These are phyloP conservation scores for Plasmopara viticola DNA, from an alignment of 352 stramenopile species.

Conservation along the genomic window DNA sequence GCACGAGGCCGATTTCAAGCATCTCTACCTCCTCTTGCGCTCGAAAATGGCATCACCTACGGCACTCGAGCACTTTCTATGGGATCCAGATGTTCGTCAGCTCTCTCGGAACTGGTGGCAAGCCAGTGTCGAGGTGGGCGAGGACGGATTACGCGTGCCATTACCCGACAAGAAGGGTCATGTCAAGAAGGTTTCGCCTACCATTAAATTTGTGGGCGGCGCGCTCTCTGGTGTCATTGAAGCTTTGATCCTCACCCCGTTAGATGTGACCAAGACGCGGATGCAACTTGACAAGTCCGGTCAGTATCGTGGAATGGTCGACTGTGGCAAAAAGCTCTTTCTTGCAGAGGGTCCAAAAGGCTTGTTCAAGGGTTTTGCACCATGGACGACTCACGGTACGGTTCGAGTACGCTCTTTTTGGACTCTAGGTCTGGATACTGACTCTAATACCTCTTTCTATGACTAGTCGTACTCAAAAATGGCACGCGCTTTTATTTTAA, in stretches of 20 bases:
- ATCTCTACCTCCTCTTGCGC: conserved; percentile 73
- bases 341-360: conserved; percentile 65
- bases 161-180: conserved; percentile 41
- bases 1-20: conserved; percentile 76
- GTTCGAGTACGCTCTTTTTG: background rate
- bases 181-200: conserved; percentile 60
- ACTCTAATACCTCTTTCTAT: background rate
- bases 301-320: conserved; percentile 83
- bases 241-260: conserved; percentile 74
- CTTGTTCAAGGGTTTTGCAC: conserved; percentile 85
- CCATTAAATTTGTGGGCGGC: conserved; percentile 75
- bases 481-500: conserved; percentile 88
- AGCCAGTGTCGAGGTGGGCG: conserved; percentile 73
- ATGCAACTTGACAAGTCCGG: conserved; percentile 84
- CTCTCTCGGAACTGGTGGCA: conserved; percentile 86
- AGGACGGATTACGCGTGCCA: conserved; percentile 60
- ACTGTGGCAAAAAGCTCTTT: conserved; percentile 80
- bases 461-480: conserved; percentile 72
- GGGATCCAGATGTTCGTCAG: conserved; percentile 76
- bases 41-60: conserved; percentile 65
- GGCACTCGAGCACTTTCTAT: conserved; percentile 71
- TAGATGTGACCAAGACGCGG: conserved; percentile 87
- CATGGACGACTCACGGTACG: conserved; percentile 77
- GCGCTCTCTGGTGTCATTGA: conserved; percentile 84
- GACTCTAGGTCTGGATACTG: background rate